A percentile compares a stretch with the other conserved stretches of the same genome.
Evolutionary conservation across 345 rosid species (phyloP).

Genomic region (Anastatica hierochuntica): DNA sequence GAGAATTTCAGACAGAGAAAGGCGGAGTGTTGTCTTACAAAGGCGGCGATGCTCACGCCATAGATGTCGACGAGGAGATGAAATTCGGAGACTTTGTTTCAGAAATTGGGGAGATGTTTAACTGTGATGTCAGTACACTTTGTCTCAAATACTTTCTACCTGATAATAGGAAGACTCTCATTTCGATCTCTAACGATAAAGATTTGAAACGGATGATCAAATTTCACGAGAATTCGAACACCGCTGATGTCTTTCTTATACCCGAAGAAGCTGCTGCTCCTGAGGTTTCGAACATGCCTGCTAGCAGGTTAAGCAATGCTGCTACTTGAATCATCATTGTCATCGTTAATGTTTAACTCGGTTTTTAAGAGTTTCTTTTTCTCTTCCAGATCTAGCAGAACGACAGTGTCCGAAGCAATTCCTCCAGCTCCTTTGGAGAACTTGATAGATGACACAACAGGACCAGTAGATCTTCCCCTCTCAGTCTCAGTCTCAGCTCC

Average conservation of each 20-base stretch:
- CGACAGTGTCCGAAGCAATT: constrained; percentile 68
- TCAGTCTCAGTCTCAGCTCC: constrained; percentile 24
- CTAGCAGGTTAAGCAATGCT: constrained; percentile 55
- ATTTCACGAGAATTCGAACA: constrained; percentile 47
- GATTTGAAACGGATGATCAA: constrained; percentile 30
- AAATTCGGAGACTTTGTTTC: constrained; percentile 19
- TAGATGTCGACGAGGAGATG: constrained; percentile 26
- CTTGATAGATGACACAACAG: constrained; percentile 40
- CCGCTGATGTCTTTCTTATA: constrained; percentile 52
- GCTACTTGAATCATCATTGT: neutral
- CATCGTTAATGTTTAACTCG: neutral
- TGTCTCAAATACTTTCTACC: constrained; percentile 82
- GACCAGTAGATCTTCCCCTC: constrained; percentile 26
- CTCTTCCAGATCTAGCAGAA: constrained; percentile 64
- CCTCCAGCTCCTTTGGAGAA: constrained; percentile 35
- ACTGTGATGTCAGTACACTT: constrained; percentile 40
- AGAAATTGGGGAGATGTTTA: constrained; percentile 27
- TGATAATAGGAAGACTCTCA: constrained; percentile 69
- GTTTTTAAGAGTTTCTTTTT: neutral
- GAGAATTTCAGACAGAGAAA: constrained; percentile 49
- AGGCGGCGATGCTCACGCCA: constrained; percentile 37
- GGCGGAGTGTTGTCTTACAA: constrained; percentile 17
- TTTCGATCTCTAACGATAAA: constrained; percentile 46
- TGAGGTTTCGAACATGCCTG: constrained; percentile 69
- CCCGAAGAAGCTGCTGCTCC: constrained; percentile 45